Percentiles rank a stretch among this genome's conserved stretches.
Evolutionary conservation across 495 filamentous ascomycete genomes (phyloP).

Genomic region (Hypoxylon trugodes): DNA sequence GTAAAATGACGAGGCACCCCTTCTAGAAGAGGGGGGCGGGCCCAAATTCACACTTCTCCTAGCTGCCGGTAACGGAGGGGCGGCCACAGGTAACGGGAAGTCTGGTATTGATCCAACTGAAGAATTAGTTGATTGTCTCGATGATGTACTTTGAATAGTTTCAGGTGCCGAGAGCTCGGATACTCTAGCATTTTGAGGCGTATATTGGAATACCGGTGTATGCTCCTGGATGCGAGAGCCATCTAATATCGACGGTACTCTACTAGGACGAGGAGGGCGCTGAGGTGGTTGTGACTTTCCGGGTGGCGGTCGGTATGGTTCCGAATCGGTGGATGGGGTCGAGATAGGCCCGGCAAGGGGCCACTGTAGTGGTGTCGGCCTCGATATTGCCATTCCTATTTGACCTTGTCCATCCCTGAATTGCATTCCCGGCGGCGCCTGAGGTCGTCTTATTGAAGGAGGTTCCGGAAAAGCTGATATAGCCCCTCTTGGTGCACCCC

Average conservation of each 20-base stretch:
- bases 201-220: constrained; percentile 61
- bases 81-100: constrained; percentile 62
- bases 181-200: constrained; percentile 49
- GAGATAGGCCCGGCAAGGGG: constrained; percentile 59
- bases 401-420: constrained; percentile 53
- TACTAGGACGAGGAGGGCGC: constrained; percentile 71
- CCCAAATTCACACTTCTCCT: constrained; percentile 66
- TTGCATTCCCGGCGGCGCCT: constrained; percentile 48
- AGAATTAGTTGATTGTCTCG: constrained; percentile 62
- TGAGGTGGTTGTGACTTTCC: constrained; percentile 68
- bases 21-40: constrained; percentile 72
- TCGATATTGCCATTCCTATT: constrained; percentile 60
- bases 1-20: constrained; percentile 77
- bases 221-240: constrained; percentile 58
- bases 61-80: constrained; percentile 46
- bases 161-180: constrained; percentile 46
- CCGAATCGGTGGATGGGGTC: constrained; percentile 45
- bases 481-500: constrained; percentile 37
- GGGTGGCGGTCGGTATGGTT: constrained; percentile 57
- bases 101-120: constrained; percentile 69
- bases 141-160: constrained; percentile 52
- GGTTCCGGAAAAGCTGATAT: constrained; percentile 32
- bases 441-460: constrained; percentile 42
- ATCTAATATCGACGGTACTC: constrained; percentile 63
- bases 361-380: constrained; percentile 62